A percentile compares a stretch with the other conserved stretches of the same genome.
Evolutionary conservation across 495 filamentous ascomycete species (phyloP).

Genomic region (Trichocladium antarcticum): DNA sequence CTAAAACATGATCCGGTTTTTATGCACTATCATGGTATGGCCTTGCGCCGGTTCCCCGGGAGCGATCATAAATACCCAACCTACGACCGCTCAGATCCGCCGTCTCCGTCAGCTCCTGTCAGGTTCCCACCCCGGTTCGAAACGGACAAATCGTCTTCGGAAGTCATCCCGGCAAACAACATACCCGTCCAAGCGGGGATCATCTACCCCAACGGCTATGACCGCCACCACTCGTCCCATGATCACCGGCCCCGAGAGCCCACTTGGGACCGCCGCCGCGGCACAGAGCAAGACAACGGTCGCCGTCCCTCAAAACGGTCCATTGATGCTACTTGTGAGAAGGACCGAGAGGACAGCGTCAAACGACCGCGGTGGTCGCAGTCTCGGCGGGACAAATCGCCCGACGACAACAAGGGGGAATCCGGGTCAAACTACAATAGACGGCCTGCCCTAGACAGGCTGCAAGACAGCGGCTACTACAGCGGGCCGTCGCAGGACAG

Average conservation of each 20-base stretch:
- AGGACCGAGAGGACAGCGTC: constrained; percentile 3
- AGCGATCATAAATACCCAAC: constrained; percentile 17
- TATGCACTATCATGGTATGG: constrained; percentile 23
- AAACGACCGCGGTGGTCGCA: neutral
- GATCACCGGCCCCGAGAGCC: neutral
- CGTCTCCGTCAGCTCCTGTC: constrained; percentile 15
- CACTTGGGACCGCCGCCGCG: neutral
- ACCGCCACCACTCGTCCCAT: neutral
- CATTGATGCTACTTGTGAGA: constrained; percentile 5
- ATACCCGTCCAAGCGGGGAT: neutral
- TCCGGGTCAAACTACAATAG: constrained; percentile 12
- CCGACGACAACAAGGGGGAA: too few relatives aligned
- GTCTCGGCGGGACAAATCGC: neutral
- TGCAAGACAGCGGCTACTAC: constrained; percentile 27
- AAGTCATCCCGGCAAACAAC: neutral
- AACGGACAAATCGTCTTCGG: constrained; percentile 4
- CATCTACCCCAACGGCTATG: neutral
- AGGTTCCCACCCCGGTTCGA: constrained; percentile 20
- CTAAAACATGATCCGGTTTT: constrained; percentile 41
- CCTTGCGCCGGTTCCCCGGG: constrained; percentile 14
- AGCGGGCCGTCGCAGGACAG: constrained; percentile 22
- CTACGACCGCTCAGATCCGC: constrained; percentile 16
- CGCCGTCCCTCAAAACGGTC: constrained; percentile 13
- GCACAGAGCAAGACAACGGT: neutral
- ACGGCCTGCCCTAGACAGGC: constrained; percentile 6